These are phyloP conservation scores for Aschersonia sp. DNA, from an alignment of 2,329 filamentous ascomycete species.

Conservation along the genomic window DNA sequence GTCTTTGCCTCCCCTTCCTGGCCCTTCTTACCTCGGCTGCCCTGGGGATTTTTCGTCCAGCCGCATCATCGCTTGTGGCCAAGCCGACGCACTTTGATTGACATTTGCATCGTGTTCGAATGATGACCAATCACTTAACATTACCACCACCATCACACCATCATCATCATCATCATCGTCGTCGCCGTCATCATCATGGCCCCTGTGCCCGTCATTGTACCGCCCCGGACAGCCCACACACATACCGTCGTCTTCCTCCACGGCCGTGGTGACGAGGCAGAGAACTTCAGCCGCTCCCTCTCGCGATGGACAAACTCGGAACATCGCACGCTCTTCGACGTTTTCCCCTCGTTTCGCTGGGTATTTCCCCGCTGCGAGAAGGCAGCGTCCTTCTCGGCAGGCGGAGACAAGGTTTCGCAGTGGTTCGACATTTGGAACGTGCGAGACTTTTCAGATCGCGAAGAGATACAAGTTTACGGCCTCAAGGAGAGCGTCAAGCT, in stretches of 20 bases:
- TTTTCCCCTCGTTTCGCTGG: conserved; percentile 31
- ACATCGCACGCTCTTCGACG: conserved; percentile 18
- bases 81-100: too few relatives aligned
- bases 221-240: conserved; percentile 12
- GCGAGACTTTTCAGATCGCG: conserved; percentile 16
- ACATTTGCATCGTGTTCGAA: too few relatives aligned
- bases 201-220: background rate
- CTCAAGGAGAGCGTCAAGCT: conserved; percentile 21
- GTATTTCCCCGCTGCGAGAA: conserved; percentile 25
- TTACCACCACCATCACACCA: too few relatives aligned
- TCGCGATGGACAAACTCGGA: conserved; percentile 15
- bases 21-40: too few relatives aligned
- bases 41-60: too few relatives aligned
- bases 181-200: too few relatives aligned
- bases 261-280: conserved; percentile 25
- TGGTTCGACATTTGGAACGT: conserved; percentile 34
- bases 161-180: too few relatives aligned
- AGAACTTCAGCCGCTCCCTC: conserved; percentile 17
- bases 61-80: too few relatives aligned
- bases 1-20: too few relatives aligned
- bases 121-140: too few relatives aligned
- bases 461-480: conserved; percentile 26
- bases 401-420: conserved; percentile 16
- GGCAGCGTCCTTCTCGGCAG: background rate
- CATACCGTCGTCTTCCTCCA: conserved; percentile 31